Base-by-base conservation (phyloP, 164 flowering plant species). In the Malania oleifera region DNA sequence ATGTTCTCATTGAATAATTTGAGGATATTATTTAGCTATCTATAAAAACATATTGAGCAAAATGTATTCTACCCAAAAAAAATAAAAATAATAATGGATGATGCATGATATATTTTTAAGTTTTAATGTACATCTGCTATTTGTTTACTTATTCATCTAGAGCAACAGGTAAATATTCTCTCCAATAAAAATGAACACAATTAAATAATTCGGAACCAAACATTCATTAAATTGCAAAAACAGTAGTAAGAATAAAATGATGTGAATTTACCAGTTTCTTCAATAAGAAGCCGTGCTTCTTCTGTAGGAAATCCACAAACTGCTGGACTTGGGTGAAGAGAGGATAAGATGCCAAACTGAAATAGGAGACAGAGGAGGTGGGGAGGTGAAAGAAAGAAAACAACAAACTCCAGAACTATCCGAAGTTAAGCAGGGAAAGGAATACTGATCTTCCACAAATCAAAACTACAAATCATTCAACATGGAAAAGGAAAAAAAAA, bases 301-400 rank as follows among this genome's bases (percentile, higher is more conserved):
- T 93, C 93, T 56, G 86, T 75, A 44, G 99, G 99, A 71, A 73
- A 84, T 61, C 99, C 96, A 73, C 97, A 90, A 48, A 93, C 97
- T 39, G 97, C 99, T 61, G 99, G 99, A 73, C 70, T 90, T 58
- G 99, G 99, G 72, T 93, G 99, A 60, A 93, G 89, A 31, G 84
- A 82, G 52, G 91, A 77, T 70, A 93, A 73, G 60, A 93, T 69
- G 34, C 80, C 80, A 77, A 83, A 93, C 99, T 90, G 85, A 61
- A 57, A n/a, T n/a, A n/a, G n/a, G n/a, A n/a, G n/a, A n/a, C n/a
- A n/a, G n/a, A n/a, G n/a, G n/a, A n/a, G n/a, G n/a, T n/a, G n/a
- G n/a, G n/a, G n/a, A n/a, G n/a, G n/a, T n/a, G 35, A 54, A 60
- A 48, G 56, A 57, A 29, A 56, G 57, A n/a, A 59, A 39, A 27